These are phyloP conservation scores for Tolypocladium tropicale DNA, from an alignment of 2,329 filamentous ascomycete species.

Conservation along the genomic window DNA sequence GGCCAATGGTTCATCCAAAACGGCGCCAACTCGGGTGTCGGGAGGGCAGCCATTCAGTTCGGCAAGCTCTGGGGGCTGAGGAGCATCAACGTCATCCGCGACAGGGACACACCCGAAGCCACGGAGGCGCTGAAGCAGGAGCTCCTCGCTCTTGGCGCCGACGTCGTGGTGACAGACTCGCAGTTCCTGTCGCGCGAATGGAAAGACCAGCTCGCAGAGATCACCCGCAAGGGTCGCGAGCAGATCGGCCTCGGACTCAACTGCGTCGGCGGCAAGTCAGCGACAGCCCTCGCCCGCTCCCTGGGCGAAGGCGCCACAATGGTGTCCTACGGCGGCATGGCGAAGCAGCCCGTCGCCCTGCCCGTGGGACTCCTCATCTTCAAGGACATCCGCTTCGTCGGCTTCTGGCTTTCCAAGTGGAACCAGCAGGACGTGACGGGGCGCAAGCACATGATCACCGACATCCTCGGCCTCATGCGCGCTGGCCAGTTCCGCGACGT, in stretches of 20 bases:
- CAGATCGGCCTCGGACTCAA: slow-evolving; percentile 73
- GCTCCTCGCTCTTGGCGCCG: slow-evolving; percentile 43
- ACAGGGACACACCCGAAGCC: slow-evolving; percentile 52
- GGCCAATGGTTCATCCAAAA: slow-evolving; percentile 96
- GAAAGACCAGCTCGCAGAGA: slow-evolving; percentile 46
- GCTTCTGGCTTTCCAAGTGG: slow-evolving; percentile 94
- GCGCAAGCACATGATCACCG: slow-evolving; percentile 72
- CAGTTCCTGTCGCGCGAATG: slow-evolving; percentile 50
- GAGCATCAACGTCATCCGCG: slow-evolving; percentile 81
- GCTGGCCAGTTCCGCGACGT: slow-evolving; percentile 71
- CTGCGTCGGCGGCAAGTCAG: slow-evolving; percentile 84
- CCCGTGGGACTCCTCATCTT: slow-evolving; percentile 87
- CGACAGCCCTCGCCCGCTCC: slow-evolving; percentile 65
- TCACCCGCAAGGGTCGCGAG: slow-evolving; percentile 63
- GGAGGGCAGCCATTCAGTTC: slow-evolving; percentile 82
- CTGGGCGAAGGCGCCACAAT: slow-evolving; percentile 60
- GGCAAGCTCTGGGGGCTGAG: slow-evolving; percentile 77
- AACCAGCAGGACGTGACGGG: slow-evolving; percentile 62
- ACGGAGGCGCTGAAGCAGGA: slow-evolving; percentile 50
- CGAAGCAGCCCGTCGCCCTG: slow-evolving; percentile 70
- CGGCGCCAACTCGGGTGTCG: slow-evolving; percentile 89
- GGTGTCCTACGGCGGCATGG: slow-evolving; percentile 95
- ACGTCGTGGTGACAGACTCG: slow-evolving; percentile 45
- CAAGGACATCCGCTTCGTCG: slow-evolving; percentile 78
- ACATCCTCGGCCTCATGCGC: slow-evolving; percentile 68